Conservation (phyloP, 2,329 filamentous ascomycete genomes). For the Fusarium siculi region DNA sequence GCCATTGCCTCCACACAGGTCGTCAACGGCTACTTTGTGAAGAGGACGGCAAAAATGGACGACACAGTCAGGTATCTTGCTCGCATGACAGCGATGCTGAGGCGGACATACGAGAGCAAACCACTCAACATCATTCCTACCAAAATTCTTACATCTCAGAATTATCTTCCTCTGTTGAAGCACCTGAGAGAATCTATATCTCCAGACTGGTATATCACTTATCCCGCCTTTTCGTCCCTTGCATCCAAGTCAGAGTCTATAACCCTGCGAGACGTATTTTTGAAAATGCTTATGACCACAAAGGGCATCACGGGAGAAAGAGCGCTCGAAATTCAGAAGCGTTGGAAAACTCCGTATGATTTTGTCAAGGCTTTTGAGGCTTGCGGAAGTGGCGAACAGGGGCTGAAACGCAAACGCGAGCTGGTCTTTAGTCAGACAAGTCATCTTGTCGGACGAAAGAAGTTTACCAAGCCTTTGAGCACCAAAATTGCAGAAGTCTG, state of each 20-base stretch:
- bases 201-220: constrained; percentile 71
- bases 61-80: constrained; percentile 82
- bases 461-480: constrained; percentile 72
- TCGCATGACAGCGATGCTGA: constrained; percentile 75
- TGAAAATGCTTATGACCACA: constrained; percentile 90
- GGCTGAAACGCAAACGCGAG: constrained; percentile 66
- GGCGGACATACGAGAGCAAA: constrained; percentile 69
- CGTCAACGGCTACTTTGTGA: constrained; percentile 82
- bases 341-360: constrained; percentile 79
- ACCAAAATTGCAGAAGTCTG: constrained; percentile 78
- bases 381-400: constrained; percentile 60
- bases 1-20: constrained; percentile 82
- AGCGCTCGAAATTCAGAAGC: constrained; percentile 80
- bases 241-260: constrained; percentile 80
- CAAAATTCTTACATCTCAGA: constrained; percentile 67
- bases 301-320: constrained; percentile 80
- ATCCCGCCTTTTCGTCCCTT: constrained; percentile 76
- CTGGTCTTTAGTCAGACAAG: constrained; percentile 69
- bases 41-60: constrained; percentile 78
- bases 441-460: constrained; percentile 73
- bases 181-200: constrained; percentile 64
- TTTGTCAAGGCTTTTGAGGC: constrained; percentile 76
- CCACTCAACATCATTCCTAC: constrained; percentile 74
- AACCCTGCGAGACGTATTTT: constrained; percentile 77
- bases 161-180: constrained; percentile 73